phyloP scores from a whole-genome alignment of 129 eudicot genomes.

The Ambrosia trifida region DNA sequence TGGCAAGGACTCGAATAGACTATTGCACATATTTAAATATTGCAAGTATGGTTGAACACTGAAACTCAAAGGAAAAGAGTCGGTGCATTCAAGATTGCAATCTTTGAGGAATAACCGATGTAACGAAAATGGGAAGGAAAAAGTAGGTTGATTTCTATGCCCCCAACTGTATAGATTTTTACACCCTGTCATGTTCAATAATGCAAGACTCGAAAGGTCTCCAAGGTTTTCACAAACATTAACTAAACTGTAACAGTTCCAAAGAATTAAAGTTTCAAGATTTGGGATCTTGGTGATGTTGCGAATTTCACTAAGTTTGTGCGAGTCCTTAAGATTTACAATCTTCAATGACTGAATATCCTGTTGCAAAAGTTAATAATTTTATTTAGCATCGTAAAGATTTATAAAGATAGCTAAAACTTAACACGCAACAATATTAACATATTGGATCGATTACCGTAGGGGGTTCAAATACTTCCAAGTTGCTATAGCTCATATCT shows the following conservation, averaged over 20 bases:
- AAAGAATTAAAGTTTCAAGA: slow-evolving; percentile 34
- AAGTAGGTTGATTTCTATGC: not conserved
- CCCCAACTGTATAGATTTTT: not conserved
- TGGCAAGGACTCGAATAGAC: slow-evolving; percentile 16
- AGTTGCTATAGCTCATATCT: slow-evolving; percentile 30
- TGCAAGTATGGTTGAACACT: not conserved
- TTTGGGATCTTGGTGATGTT: slow-evolving; percentile 7
- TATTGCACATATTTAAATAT: slow-evolving; percentile 26
- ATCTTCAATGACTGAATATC: slow-evolving; percentile 17
- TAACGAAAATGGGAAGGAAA: slow-evolving; percentile 24
- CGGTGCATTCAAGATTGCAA: slow-evolving; percentile 12
- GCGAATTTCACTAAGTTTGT: slow-evolving; percentile 7
- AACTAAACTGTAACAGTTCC: slow-evolving; percentile 28
- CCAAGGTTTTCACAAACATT: slow-evolving; percentile 12
- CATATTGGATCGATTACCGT: slow-evolving; percentile 1
- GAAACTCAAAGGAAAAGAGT: slow-evolving; percentile 22
- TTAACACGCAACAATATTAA: not conserved
- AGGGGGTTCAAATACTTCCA: slow-evolving; percentile 26
- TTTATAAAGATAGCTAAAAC: not conserved
- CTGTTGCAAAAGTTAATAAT: slow-evolving; percentile 22
- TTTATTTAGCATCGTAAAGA: not conserved
- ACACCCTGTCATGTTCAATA: slow-evolving; percentile 34
- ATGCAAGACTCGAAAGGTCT: not conserved
- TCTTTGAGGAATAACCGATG: slow-evolving; percentile 20
- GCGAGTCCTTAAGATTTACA: slow-evolving; percentile 33